phyloP scores from a whole-genome alignment of 2,329 filamentous ascomycete genomes.

The Alternaria incomplexa region DNA sequence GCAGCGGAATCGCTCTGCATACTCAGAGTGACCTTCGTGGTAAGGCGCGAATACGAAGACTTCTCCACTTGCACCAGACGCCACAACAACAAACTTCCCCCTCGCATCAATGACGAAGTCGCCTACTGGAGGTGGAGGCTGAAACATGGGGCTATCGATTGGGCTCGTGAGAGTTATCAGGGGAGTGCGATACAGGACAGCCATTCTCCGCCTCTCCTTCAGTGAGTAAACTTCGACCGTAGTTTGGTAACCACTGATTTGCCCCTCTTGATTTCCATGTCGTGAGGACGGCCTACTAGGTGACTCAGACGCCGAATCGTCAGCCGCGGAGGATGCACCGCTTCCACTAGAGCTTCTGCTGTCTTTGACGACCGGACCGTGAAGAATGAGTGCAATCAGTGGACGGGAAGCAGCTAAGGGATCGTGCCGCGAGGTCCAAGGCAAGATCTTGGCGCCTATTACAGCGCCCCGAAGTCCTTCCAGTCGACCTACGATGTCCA shows the following conservation, averaged over 20 bases:
- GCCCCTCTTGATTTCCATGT: slow-evolving; percentile 32
- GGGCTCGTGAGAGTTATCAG: slow-evolving; percentile 65
- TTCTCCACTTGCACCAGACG: slow-evolving; percentile 85
- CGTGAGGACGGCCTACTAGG: slow-evolving; percentile 44
- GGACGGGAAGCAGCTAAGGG: slow-evolving; percentile 65
- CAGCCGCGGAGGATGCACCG: slow-evolving; percentile 43
- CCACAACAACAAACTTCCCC: slow-evolving; percentile 72
- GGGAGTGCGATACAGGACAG: slow-evolving; percentile 75
- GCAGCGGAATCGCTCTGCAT: slow-evolving; percentile 62
- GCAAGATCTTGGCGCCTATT: slow-evolving; percentile 80
- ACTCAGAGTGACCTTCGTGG: slow-evolving; percentile 33
- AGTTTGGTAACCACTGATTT: slow-evolving; percentile 76
- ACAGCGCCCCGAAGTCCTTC: slow-evolving; percentile 81
- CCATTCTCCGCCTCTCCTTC: slow-evolving; percentile 72
- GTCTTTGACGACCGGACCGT: slow-evolving; percentile 71
- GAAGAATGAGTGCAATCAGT: slow-evolving; percentile 78
- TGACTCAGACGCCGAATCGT: slow-evolving; percentile 46
- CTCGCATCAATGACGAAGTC: slow-evolving; percentile 77
- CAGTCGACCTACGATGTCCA: slow-evolving; percentile 72
- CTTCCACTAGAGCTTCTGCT: slow-evolving; percentile 47
- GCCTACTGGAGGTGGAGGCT: slow-evolving; percentile 72
- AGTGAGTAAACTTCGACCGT: slow-evolving; percentile 89
- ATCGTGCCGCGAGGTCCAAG: slow-evolving; percentile 66
- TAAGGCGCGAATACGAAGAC: slow-evolving; percentile 72
- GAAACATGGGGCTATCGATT: slow-evolving; percentile 65